Conservation (phyloP, 2,329 filamentous ascomycete genomes). For the Albifimbria verrucaria region DNA sequence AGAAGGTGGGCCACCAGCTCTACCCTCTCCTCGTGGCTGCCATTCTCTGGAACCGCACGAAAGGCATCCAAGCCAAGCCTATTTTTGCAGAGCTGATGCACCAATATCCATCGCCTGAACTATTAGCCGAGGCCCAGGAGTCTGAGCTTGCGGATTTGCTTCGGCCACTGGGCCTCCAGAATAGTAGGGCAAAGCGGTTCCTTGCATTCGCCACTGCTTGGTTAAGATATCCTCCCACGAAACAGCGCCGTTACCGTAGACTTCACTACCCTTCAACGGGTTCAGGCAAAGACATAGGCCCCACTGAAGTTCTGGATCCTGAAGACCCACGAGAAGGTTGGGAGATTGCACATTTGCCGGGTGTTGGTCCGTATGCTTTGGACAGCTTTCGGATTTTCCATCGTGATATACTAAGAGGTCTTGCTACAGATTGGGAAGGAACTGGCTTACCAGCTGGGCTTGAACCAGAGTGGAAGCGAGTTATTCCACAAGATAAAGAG, state of each 20-base stretch:
- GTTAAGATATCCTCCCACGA: not conserved
- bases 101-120: conserved; percentile 4
- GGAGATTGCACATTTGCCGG: conserved; percentile 6
- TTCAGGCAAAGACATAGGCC: conserved; percentile 4
- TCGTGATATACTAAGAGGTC: conserved; percentile 4
- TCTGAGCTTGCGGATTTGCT: conserved; percentile 1
- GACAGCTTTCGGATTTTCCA: conserved; percentile 8
- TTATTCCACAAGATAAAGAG: conserved; percentile 5
- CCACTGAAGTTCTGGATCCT: conserved; percentile 3
- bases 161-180: conserved; percentile 3
- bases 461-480: conserved; percentile 8
- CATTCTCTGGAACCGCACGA: conserved; percentile 7
- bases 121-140: not conserved
- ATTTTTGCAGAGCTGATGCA: not conserved
- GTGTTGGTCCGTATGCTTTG: conserved; percentile 4
- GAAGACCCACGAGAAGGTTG: conserved; percentile 3
- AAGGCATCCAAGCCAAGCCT: conserved; percentile 5
- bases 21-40: conserved; percentile 6
- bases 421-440: conserved; percentile 4
- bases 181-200: conserved; percentile 2
- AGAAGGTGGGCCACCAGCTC: not conserved
- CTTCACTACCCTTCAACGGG: conserved; percentile 1
- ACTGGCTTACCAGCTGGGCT: not conserved
- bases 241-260: conserved; percentile 4
- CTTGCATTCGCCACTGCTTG: conserved; percentile 2